Evolutionary conservation across 805 yeast species (phyloP).

Genomic region (Teunomyces aglyptinius): DNA sequence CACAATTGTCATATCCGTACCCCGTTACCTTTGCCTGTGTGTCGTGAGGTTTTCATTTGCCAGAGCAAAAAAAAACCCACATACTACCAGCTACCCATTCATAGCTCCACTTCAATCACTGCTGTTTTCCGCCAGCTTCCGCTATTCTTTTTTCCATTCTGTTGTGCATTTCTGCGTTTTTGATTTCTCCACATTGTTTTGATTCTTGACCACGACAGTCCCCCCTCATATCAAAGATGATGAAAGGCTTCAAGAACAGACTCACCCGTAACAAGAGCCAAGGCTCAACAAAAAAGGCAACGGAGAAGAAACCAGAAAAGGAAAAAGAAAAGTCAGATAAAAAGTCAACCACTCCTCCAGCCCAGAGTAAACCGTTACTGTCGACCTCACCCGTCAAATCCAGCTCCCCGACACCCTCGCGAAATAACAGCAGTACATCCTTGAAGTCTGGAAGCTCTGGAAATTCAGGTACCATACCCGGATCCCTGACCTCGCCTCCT

Average conservation of each 20-base stretch:
- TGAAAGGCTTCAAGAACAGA: conserved; percentile 69
- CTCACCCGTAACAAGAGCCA: conserved; percentile 42
- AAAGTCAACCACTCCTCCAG: conserved; percentile 13
- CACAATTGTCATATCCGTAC: not conserved
- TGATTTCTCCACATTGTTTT: not conserved
- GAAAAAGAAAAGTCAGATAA: conserved; percentile 44
- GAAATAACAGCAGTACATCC: conserved; percentile 28
- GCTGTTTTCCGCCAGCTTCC: no score
- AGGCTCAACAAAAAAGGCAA: conserved; percentile 29
- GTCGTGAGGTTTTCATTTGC: no score
- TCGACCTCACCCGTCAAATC: conserved; percentile 25
- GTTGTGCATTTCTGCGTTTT: no score
- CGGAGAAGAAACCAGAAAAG: conserved; percentile 38
- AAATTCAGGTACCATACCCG: not conserved
- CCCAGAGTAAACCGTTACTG: conserved; percentile 15
- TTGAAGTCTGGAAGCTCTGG: conserved; percentile 18
- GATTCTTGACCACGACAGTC: not conserved
- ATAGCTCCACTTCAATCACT: no score
- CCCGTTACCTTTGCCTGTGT: no score
- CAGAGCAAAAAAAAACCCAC: no score
- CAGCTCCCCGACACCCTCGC: conserved; percentile 34
- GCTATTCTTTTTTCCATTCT: no score
- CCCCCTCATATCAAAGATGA: conserved; percentile 45
- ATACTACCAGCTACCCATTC: no score
- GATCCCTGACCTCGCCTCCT: conserved; percentile 9